These are phyloP conservation scores for Rasamsonia emersonii DNA, from an alignment of 2,329 filamentous ascomycete genomes.

Conservation along the genomic window DNA sequence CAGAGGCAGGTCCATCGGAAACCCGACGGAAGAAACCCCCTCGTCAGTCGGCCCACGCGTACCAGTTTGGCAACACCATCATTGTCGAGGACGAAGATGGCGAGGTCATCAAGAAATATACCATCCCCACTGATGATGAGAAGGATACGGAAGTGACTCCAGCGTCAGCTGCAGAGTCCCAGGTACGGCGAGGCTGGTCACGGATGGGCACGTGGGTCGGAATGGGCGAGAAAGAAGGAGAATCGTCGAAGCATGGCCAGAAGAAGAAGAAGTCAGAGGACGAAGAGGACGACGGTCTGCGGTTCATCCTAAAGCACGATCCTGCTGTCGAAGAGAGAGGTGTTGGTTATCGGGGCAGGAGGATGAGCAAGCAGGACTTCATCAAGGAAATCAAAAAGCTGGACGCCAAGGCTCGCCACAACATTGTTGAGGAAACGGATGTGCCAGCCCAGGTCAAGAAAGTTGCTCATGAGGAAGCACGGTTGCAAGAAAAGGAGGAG, in stretches of 20 bases:
- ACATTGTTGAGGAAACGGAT: constrained; percentile 34
- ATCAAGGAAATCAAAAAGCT: constrained; percentile 53
- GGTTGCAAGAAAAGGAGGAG: constrained; percentile 17
- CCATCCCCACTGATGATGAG: constrained; percentile 45
- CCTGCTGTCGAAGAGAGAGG: constrained; percentile 27
- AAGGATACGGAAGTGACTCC: constrained; percentile 16
- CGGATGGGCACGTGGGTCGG: constrained; percentile 55
- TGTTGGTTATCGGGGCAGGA: constrained; percentile 41
- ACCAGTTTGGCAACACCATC: constrained; percentile 62
- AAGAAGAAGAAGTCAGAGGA: constrained; percentile 16
- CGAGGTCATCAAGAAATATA: constrained; percentile 61
- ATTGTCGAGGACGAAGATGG: constrained; percentile 62
- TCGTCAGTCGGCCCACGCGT: constrained; percentile 53
- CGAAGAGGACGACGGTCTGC: constrained; percentile 43
- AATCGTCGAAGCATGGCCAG: constrained; percentile 20
- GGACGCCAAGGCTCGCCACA: constrained; percentile 50
- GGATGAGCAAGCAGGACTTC: constrained; percentile 58
- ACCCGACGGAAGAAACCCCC: constrained; percentile 25
- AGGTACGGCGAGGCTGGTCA: constrained; percentile 43
- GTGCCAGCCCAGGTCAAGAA: constrained; percentile 32
- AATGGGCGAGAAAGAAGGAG: constrained; percentile 27
- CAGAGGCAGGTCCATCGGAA: constrained; percentile 14
- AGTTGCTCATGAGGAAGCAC: constrained; percentile 24
- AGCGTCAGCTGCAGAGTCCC: constrained; percentile 23
- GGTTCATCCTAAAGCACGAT: constrained; percentile 51